These are phyloP conservation scores for Neofusicoccum sp. DNA, from an alignment of 2,329 filamentous ascomycete genomes.

Conservation along the genomic window DNA sequence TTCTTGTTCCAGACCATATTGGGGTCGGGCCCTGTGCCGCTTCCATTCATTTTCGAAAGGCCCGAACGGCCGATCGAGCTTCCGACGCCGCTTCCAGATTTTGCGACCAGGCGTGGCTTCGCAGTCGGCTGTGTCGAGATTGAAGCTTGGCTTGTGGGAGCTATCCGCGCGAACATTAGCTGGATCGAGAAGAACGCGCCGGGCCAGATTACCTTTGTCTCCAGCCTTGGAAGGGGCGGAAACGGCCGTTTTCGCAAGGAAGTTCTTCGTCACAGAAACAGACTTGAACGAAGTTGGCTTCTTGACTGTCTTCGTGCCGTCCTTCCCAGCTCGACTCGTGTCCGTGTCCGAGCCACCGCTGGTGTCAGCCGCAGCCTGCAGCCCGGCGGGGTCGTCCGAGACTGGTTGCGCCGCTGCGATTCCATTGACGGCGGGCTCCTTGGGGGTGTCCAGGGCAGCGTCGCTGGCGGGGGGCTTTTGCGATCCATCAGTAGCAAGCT, in stretches of 20 bases:
- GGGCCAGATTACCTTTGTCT: conserved; percentile 50
- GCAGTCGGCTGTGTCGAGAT: conserved; percentile 52
- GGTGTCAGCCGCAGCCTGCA: conserved; percentile 58
- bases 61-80: conserved; percentile 53
- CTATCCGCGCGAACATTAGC: conserved; percentile 34
- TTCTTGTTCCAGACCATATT: conserved; percentile 88
- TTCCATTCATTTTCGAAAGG: conserved; percentile 58
- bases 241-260: conserved; percentile 70
- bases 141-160: conserved; percentile 33
- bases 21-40: conserved; percentile 63
- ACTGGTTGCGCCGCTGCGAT: conserved; percentile 34
- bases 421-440: conserved; percentile 35
- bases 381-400: conserved; percentile 28
- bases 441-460: conserved; percentile 22
- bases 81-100: conserved; percentile 62
- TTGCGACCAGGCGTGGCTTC: conserved; percentile 72
- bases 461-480: conserved; percentile 11
- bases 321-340: conserved; percentile 60
- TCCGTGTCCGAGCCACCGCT: conserved; percentile 78
- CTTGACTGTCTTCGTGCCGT: conserved; percentile 57
- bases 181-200: neutral
- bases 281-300: conserved; percentile 79
- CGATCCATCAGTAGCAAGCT: conserved; percentile 12
- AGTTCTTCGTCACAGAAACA: conserved; percentile 81
- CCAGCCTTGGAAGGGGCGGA: conserved; percentile 47